Percentiles rank a stretch among this genome's conserved stretches.
phyloP scores from a whole-genome alignment of 73 alveolate genomes.

The Symbiodinium natans region DNA sequence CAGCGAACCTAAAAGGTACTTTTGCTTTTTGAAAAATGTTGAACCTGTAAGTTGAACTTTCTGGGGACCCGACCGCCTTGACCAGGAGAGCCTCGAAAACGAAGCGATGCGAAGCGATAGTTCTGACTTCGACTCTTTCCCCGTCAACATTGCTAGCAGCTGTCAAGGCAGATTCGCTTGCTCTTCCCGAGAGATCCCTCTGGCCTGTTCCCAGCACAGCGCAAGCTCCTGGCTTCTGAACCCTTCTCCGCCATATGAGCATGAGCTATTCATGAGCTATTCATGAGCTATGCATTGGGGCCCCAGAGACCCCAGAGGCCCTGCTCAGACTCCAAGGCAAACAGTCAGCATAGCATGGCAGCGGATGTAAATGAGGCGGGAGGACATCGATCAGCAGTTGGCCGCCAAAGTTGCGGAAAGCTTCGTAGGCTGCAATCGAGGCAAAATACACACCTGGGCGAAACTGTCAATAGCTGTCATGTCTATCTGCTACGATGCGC shows the following conservation, averaged over 20 bases:
- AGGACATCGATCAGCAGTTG: slow-evolving; percentile 50
- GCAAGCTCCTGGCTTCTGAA: slow-evolving; percentile 38
- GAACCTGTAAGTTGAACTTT: background rate
- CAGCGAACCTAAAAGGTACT: background rate
- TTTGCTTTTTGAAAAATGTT: background rate
- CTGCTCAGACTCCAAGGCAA: too few species aligned
- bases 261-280: background rate
- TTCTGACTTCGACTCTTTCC: too few species aligned
- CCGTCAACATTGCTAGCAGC: too few species aligned
- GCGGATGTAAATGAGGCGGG: background rate
- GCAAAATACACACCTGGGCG: slow-evolving; percentile 77
- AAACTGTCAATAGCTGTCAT: too few species aligned
- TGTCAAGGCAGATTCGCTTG: background rate
- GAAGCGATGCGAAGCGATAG: background rate
- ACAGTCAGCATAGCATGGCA: too few species aligned
- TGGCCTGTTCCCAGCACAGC: slow-evolving; percentile 88
- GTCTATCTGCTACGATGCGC: too few species aligned
- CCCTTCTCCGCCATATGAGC: background rate
- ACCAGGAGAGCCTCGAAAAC: slow-evolving; percentile 41
- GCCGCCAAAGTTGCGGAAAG: slow-evolving; percentile 91
- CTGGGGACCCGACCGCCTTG: slow-evolving; percentile 23
- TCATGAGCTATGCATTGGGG: too few species aligned
- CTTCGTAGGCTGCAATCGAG: slow-evolving; percentile 85
- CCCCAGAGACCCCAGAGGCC: too few species aligned
- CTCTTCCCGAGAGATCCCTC: background rate